Evolutionary conservation across 345 rosid genomes (phyloP), one percentile per base, ranked within the genome.

Genomic region (Eucalyptus cladocalyx): DNA sequence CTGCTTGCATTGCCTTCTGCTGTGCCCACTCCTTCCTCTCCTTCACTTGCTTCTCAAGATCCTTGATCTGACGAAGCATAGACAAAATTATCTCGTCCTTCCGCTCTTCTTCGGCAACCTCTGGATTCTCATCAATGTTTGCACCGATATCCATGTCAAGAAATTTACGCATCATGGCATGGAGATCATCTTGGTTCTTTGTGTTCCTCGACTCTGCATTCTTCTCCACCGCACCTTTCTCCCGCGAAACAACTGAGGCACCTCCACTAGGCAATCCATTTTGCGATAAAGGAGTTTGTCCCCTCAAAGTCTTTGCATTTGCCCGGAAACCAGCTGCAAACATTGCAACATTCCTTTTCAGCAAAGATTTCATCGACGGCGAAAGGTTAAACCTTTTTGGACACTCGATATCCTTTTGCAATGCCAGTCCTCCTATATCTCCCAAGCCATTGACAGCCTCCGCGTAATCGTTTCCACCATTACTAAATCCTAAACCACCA

Each of bases 1-100:
- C 99, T 90, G 98, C 99, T 93, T 97, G 99, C 97, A 97, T 94
- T 54, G 99, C 99, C 95, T 97, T 97, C 93, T 96, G 95, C 80
- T 95, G 99, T 62, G 99, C 98, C 99, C 99, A 97, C 28, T 97
- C 99, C 93, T 93, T 97, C 90, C 97, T 94, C 69, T 97, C 99
- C 92, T 95, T 94, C 87, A 95, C 93, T 92, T 96, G 98, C 92
- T 89, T 95, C 91, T 95, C 97, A 48, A 95, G 93, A 92, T 96
- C 98, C 91, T 94, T 94, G 88, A 95, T 93, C 92, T 97, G 96
- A 80, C 91, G 94, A 90, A 94, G 91, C 89, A 97, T 90, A 88
- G 93, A 90, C 80, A 95, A 89, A 87, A 96, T 93, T 93, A 95
- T 90, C 92, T 94, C 97, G 92, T 97, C 98, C 91, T 94, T 97